Percentiles rank a stretch among this genome's conserved stretches.
These are phyloP conservation scores for Talinum fruticosum DNA, from an alignment of 148 eudicot species.

Conservation along the genomic window DNA sequence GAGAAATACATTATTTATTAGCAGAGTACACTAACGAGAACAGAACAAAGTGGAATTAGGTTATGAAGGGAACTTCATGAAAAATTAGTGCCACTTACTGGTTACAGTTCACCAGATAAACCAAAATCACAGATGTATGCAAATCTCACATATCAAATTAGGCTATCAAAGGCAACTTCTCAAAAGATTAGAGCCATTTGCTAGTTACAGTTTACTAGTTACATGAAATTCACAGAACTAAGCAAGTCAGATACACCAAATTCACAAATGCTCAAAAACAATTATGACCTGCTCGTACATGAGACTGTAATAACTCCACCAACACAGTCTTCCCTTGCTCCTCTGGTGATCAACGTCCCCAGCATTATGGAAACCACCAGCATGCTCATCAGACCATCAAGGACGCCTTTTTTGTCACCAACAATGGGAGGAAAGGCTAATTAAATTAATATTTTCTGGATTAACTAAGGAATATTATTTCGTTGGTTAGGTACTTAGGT, in stretches of 20 bases:
- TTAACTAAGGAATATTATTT: background rate
- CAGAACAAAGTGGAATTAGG: background rate
- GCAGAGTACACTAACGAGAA: background rate
- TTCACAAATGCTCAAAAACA: background rate
- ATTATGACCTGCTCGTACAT: background rate
- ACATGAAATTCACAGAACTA: too few species aligned
- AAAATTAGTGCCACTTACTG: background rate
- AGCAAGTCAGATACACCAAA: too few species aligned
- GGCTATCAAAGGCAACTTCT: too few species aligned
- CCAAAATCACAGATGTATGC: background rate
- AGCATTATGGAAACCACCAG: background rate
- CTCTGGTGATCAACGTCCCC: background rate
- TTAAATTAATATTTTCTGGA: background rate
- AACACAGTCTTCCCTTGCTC: background rate
- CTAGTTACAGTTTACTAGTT: too few species aligned
- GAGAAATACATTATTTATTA: background rate
- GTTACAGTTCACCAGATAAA: conserved; percentile 9
- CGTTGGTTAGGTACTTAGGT: background rate
- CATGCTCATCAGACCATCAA: background rate
- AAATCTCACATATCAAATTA: background rate
- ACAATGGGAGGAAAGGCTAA: too few species aligned
- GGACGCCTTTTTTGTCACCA: background rate
- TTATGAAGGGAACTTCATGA: background rate
- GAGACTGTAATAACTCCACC: background rate
- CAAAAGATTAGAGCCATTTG: too few species aligned